Evolutionary conservation across 2,329 filamentous ascomycete species (phyloP).

Genomic region (Teratosphaeria viscida): DNA sequence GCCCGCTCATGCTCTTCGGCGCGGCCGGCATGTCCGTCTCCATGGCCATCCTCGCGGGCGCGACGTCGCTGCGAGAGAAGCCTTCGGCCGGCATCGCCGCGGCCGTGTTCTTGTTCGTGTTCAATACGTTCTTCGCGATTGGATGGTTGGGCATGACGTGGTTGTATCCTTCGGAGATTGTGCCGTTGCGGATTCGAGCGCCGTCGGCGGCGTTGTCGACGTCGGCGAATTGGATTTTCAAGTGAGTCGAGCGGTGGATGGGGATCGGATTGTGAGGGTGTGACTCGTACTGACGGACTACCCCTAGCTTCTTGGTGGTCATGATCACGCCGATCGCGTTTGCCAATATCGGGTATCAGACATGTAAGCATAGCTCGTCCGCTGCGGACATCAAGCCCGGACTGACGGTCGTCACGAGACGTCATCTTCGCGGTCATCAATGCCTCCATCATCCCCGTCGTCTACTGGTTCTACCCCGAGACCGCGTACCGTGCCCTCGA

Average conservation of each 20-base stretch:
- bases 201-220: not conserved
- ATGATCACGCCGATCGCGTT: not conserved
- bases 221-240: not conserved
- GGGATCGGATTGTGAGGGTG: too few relatives aligned
- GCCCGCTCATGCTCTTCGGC: not conserved
- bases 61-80: not conserved
- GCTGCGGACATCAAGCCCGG: not conserved
- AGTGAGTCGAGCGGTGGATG: too few relatives aligned
- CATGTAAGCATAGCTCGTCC: not conserved
- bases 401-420: not conserved
- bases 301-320: not conserved
- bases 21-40: not conserved
- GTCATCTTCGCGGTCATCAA: not conserved
- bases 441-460: conserved; percentile 27
- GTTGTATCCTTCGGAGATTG: not conserved
- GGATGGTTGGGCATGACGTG: not conserved
- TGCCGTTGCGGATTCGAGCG: not conserved
- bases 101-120: not conserved
- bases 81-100: not conserved
- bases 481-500: conserved; percentile 47
- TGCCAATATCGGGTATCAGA: not conserved
- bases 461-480: conserved; percentile 52
- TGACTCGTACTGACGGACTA: not conserved
- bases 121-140: not conserved
- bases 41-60: not conserved